Conservation (phyloP, 495 filamentous ascomycete species). For the Poronia punctata region DNA sequence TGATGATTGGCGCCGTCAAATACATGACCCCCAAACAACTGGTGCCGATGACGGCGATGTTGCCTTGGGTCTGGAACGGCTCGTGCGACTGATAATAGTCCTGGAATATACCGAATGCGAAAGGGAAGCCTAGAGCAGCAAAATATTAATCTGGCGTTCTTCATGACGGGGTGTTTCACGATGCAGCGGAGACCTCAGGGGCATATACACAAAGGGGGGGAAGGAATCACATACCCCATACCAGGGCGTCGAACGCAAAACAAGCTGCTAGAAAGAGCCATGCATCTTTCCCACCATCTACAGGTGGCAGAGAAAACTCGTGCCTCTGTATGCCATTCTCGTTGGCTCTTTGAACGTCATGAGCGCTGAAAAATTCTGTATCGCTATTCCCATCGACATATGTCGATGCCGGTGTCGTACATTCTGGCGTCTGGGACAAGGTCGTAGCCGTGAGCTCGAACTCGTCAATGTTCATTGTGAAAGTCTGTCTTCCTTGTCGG, state of each 20-base stretch:
- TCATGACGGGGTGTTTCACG: too few species aligned
- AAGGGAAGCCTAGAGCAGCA: constrained; percentile 45
- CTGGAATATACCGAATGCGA: constrained; percentile 54
- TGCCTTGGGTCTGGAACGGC: constrained; percentile 30
- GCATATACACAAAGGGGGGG: not conserved
- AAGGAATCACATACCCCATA: constrained; percentile 43
- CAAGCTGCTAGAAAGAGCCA: constrained; percentile 52
- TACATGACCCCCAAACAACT: constrained; percentile 46
- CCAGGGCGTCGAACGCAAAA: constrained; percentile 50
- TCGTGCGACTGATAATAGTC: constrained; percentile 45
- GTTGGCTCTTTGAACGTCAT: not conserved
- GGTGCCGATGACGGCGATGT: constrained; percentile 38
- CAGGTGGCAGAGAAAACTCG: constrained; percentile 40
- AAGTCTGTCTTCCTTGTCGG: too few species aligned
- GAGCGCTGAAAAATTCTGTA: not conserved
- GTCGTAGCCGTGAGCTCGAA: constrained; percentile 2
- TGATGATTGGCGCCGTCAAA: constrained; percentile 36
- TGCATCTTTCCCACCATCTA: constrained; percentile 49
- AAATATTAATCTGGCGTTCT: not conserved
- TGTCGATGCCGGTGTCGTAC: constrained; percentile 1
- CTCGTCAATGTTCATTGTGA: constrained; percentile 1
- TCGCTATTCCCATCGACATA: not conserved
- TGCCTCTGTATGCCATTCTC: constrained; percentile 6
- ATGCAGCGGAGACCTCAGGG: not conserved
- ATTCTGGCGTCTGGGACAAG: constrained; percentile 2